Conservation (phyloP, 2,329 filamentous ascomycete species). For the Talaromyces sp. region DNA sequence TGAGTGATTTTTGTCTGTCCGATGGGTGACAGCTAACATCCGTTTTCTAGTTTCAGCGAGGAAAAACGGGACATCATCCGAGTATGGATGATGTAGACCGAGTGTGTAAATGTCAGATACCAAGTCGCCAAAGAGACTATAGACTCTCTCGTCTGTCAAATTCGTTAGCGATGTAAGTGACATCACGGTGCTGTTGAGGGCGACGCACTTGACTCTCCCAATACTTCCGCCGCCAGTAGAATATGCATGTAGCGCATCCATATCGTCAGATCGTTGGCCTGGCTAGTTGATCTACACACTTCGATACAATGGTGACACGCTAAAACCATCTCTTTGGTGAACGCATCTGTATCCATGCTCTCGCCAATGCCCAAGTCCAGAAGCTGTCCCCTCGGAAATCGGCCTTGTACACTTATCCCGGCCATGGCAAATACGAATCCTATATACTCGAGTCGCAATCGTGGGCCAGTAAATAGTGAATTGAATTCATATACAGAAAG, state of each 20-base stretch:
- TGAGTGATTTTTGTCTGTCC: constrained; percentile 27
- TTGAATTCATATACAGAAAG: neutral
- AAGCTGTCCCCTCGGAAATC: neutral
- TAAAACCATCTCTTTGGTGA: constrained; percentile 21
- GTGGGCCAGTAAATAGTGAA: neutral
- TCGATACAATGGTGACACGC: constrained; percentile 21
- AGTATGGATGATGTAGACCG: neutral
- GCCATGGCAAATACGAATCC: constrained; percentile 23
- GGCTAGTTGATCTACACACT: constrained; percentile 7
- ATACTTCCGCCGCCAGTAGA: constrained; percentile 19
- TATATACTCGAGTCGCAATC: constrained; percentile 23
- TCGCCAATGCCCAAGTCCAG: constrained; percentile 10
- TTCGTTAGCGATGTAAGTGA: neutral
- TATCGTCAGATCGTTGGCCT: constrained; percentile 19
- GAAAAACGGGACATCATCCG: constrained; percentile 23
- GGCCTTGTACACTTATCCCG: constrained; percentile 15
- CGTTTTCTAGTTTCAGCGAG: constrained; percentile 26
- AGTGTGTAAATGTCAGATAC: constrained; percentile 18
- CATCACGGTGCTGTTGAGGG: neutral
- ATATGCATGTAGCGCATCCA: constrained; percentile 23
- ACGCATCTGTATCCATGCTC: constrained; percentile 13
- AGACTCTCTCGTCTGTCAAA: constrained; percentile 14
- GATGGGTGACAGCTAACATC: constrained; percentile 25
- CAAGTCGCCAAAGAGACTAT: constrained; percentile 20
- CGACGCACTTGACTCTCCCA: constrained; percentile 16